These are phyloP conservation scores for Paecilomyces variotii DNA, from an alignment of 2,329 filamentous ascomycete species.

Conservation along the genomic window DNA sequence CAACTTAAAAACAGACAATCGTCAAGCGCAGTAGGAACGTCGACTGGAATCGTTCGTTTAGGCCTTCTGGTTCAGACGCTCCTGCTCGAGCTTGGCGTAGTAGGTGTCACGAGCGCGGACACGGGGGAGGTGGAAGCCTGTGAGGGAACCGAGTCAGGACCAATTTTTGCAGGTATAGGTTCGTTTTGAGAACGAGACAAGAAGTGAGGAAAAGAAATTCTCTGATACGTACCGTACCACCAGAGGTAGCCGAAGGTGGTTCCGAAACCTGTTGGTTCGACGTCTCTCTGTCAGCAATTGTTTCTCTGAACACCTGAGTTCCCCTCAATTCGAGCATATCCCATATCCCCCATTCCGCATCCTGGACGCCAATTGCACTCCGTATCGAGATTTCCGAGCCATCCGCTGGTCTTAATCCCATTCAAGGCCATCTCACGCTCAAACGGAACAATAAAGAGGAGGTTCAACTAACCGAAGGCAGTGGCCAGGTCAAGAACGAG, in stretches of 20 bases:
- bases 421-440: conserved; percentile 2
- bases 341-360: background rate
- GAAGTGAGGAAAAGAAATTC: conserved; percentile 1
- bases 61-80: conserved; percentile 41
- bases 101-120: conserved; percentile 56
- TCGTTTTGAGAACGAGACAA: background rate
- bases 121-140: conserved; percentile 57
- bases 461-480: conserved; percentile 50
- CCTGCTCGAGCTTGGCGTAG: conserved; percentile 57
- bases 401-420: background rate
- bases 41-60: conserved; percentile 12
- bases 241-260: conserved; percentile 56
- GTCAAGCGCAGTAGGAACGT: background rate
- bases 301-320: background rate
- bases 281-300: background rate
- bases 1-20: background rate
- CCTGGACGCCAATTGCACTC: background rate
- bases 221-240: conserved; percentile 53
- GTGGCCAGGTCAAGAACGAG: conserved; percentile 61
- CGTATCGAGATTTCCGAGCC: background rate
- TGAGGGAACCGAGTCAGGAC: background rate
- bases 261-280: conserved; percentile 47
- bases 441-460: background rate
- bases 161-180: background rate
- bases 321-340: background rate